Conservation (phyloP, 2,329 filamentous ascomycete species). For the Fusarium oxysporum region DNA sequence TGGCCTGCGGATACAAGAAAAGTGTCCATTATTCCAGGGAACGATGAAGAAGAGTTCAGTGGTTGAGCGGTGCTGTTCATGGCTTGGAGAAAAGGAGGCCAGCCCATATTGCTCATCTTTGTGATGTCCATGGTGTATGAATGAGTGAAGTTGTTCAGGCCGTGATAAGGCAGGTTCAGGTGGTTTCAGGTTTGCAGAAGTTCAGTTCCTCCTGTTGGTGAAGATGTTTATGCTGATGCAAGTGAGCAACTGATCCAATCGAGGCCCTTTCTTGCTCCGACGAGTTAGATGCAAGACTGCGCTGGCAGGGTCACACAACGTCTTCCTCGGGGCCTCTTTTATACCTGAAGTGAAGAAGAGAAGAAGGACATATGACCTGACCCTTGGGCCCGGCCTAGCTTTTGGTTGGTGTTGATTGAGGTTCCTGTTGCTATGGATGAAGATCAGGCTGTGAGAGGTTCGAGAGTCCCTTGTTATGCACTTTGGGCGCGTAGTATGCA, state of each 20-base stretch:
- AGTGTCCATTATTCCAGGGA: slow-evolving; percentile 55
- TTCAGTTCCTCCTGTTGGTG: not conserved
- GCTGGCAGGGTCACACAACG: slow-evolving; percentile 35
- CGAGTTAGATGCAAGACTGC: slow-evolving; percentile 26
- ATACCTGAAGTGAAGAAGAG: not conserved
- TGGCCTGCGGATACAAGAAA: slow-evolving; percentile 59
- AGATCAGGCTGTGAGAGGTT: not conserved
- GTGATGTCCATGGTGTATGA: slow-evolving; percentile 39
- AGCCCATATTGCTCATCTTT: slow-evolving; percentile 45
- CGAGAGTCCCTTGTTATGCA: slow-evolving; percentile 6
- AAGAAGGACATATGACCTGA: not conserved
- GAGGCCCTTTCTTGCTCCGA: not conserved
- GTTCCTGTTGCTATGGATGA: not conserved
- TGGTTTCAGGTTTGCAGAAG: not conserved
- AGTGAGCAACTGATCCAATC: not conserved
- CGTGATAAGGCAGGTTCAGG: not conserved
- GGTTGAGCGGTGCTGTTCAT: slow-evolving; percentile 33
- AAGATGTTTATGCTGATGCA: not conserved
- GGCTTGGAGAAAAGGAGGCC: slow-evolving; percentile 45
- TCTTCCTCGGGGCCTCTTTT: slow-evolving; percentile 3
- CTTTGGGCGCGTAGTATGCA: not conserved
- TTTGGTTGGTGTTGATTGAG: not conserved
- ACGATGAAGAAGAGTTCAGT: slow-evolving; percentile 36
- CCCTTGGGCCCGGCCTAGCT: not conserved
- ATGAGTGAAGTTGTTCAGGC: not conserved